Evolutionary conservation across 495 filamentous ascomycete species (phyloP), one percentile per base, ranked within the genome.

Genomic region (Stereocaulon alpinum): DNA sequence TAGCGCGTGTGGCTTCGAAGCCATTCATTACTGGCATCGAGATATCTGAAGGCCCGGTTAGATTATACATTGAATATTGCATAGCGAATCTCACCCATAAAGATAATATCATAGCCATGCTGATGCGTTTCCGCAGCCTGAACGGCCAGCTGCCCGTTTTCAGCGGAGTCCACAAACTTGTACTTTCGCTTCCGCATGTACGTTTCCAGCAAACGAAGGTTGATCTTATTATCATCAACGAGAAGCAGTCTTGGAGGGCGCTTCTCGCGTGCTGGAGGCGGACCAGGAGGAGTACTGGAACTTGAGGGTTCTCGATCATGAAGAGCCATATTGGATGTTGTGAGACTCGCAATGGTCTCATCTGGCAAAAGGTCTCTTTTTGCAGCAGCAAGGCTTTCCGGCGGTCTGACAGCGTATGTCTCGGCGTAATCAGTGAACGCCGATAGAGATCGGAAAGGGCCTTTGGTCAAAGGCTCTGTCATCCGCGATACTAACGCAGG

Each of bases 191-290:
- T 80, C 37, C 73, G 74, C 74, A 87, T 78, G 60, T 83, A 83
- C 0, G 82, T 82, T 42, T 80, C 71, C 48, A 88, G 78, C 0
- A 88, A 72, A n/a, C 80, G 83, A 40, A 88, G 77, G 62, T 90
- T 90, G 64, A 90, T 88, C 4, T 76, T 73, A 66, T 90, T 90
- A 64, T 90, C 86, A 59, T 90, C 86, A 0, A 89, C 86, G 0
- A 88, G 77, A 0, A 89, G 76, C 6, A 88, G 73, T 27, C 69
- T 69, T 6, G 64, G 62, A 42, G 67, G 51, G 17, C 66, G 63
- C 22, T 62, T 66, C 15, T 62, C 42, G 34, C 42, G 62, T 49
- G 45, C 48, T 6, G n/a, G 40, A 18, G n/a, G 15, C 22, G 40
- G 59, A n/a, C 18, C 30, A 12, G 32, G 34, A 6, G 20, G 40